A percentile compares a stretch with the other conserved stretches of the same genome.
Evolutionary conservation across 129 eudicot genomes (phyloP).

Genomic region (Glebionis coronaria): DNA sequence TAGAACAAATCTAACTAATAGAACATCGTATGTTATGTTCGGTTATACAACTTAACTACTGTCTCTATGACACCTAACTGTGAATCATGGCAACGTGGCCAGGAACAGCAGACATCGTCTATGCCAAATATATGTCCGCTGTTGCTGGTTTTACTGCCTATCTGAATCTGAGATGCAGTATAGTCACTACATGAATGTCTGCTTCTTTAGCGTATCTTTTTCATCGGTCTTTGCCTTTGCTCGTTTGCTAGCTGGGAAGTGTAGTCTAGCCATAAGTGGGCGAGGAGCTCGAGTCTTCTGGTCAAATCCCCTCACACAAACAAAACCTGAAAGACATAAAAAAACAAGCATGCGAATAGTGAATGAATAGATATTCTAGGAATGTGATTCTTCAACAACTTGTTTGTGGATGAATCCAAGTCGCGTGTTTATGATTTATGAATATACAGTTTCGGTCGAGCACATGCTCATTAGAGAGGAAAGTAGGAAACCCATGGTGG

Average conservation of each 20-base stretch:
- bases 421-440: neutral
- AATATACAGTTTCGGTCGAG: neutral
- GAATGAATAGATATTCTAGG: neutral
- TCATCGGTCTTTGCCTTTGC: constrained; percentile 41
- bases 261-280: constrained; percentile 78
- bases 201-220: constrained; percentile 10
- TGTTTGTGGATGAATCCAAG: neutral
- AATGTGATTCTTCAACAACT: neutral
- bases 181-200: neutral
- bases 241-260: constrained; percentile 68
- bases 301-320: constrained; percentile 88
- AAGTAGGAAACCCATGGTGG: neutral
- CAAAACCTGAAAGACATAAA: constrained; percentile 54
- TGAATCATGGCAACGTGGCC: constrained; percentile 19
- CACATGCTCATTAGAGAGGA: constrained; percentile 5
- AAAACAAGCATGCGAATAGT: constrained; percentile 3
- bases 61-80: constrained; percentile 22
- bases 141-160: neutral
- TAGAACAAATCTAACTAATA: constrained; percentile 12
- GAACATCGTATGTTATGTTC: constrained; percentile 7
- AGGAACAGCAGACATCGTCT: neutral
- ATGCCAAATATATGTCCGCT: neutral
- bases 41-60: constrained; percentile 31
- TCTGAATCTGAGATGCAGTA: neutral
- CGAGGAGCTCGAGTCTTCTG: constrained; percentile 62